Base-by-base conservation (phyloP, 2,329 filamentous ascomycete genomes). In the Neopestalotiopsis rosae region DNA sequence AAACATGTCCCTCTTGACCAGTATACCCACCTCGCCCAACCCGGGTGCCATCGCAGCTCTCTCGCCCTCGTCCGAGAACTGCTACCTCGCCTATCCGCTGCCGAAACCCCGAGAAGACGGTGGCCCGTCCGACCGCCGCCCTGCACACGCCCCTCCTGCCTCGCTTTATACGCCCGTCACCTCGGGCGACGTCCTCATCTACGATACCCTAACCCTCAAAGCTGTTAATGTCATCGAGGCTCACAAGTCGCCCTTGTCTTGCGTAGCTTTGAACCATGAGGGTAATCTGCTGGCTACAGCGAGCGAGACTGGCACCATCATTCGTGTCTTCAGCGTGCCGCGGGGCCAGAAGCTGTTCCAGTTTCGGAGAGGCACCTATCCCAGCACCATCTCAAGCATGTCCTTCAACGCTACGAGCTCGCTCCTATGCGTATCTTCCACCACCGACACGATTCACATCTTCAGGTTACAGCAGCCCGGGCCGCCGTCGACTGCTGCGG, bases 381-480 rank as follows among this genome's bases (percentile, higher is more conserved):
- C 96, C 0, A 95, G 95, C 1, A 92, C 94, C 56, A 99, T 99
- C 74, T 98, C 95, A 83, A 97, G 94, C 88, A 98, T 99, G 94
- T 97, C 95, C 1, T 99, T 99, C 83, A 99, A 99, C 80, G 91
- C 94, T 64, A 94, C 93, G 69, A 97, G 95, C 2, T 97, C 95
- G 1, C 86, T 99, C 12, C 88, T 99, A 45, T 98, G 95, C 76
- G 95, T 99, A 56, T 98, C 96, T 5, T 98, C 95, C 3, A 95
- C 94, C 1, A 97, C 95, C 0, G 96, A 99, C 76, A 99, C 96
- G 0, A 92, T 99, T 10, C 96, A 99, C 79, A 94, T 99, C 65
- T 99, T 99, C 84, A 94, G 95, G 67, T 86, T 99, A 24, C 85
- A 88, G 61, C 80, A 82, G 72, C 75, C 76, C 20, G 81, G 80